Conservation (phyloP, 345 rosid genomes). For the Eucalyptus regnans region DNA sequence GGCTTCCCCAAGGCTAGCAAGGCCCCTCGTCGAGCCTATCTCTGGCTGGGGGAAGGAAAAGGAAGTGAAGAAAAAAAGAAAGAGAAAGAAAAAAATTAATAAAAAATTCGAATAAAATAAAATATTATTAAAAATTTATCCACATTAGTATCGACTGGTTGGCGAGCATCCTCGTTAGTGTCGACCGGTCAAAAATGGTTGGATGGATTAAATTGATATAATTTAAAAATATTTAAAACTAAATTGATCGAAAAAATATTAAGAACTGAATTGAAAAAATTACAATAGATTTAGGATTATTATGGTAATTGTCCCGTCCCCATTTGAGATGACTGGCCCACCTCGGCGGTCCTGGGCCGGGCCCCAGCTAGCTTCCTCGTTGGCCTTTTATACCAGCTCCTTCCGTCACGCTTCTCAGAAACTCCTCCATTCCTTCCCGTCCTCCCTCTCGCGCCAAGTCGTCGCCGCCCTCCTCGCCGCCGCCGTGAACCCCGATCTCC, state of each 20-base stretch:
- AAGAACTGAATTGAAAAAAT: no score
- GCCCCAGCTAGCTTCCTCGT: neutral
- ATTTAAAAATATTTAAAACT: accelerated
- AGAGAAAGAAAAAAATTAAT: no score
- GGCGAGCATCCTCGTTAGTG: accelerated
- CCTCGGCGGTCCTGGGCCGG: neutral
- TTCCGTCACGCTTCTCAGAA: conserved; percentile 42
- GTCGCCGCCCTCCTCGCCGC: conserved; percentile 4
- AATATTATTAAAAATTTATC: no score
- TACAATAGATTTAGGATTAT: no score
- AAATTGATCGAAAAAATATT: no score
- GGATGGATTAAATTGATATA: no score
- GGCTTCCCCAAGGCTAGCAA: no score
- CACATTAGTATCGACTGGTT: accelerated
- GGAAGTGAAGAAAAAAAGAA: no score
- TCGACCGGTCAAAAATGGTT: accelerated
- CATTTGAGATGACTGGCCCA: neutral
- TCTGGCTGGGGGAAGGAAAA: no score
- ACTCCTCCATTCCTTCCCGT: neutral
- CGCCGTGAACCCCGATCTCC: conserved; percentile 24
- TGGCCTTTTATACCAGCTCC: neutral
- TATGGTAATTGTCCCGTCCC: no score
- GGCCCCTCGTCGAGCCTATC: accelerated
- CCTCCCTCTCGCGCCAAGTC: neutral
- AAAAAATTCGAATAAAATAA: no score